Conservation (phyloP, 352 stramenopile genomes). For the Pythium scleroteichum region DNA sequence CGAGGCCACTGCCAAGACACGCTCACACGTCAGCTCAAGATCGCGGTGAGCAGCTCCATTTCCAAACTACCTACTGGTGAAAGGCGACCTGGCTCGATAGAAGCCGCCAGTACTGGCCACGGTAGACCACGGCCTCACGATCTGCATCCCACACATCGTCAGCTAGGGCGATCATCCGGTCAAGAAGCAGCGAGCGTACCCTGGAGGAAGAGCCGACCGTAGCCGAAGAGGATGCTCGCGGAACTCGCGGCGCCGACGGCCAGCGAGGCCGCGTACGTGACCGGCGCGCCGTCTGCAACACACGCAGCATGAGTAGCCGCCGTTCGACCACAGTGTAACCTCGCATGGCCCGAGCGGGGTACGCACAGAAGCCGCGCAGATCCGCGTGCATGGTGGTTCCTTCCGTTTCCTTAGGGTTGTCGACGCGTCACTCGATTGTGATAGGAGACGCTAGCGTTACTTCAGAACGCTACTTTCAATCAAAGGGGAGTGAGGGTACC, state of each 20-base stretch:
- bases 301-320: background rate
- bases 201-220: constrained; percentile 48
- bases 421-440: constrained; percentile 18
- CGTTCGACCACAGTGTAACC: background rate
- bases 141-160: constrained; percentile 28
- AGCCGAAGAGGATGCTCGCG: constrained; percentile 63
- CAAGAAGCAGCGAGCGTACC: constrained; percentile 25
- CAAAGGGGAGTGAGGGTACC: background rate
- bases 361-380: constrained; percentile 81
- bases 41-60: no score
- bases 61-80: constrained; percentile 66
- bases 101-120: constrained; percentile 72
- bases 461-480: constrained; percentile 13
- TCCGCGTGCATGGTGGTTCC: constrained; percentile 61
- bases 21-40: background rate
- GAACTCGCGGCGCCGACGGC: constrained; percentile 66
- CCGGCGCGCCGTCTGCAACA: constrained; percentile 64
- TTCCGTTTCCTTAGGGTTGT: constrained; percentile 1
- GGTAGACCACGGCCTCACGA: constrained; percentile 52
- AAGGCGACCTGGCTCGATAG: constrained; percentile 73
- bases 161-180: no score
- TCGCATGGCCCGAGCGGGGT: no score
- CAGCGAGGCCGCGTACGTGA: constrained; percentile 79
- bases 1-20: constrained; percentile 50
- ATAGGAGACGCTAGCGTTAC: constrained; percentile 9